Evolutionary conservation across 2,329 filamentous ascomycete genomes (phyloP), one percentile per base, ranked within the genome.

Genomic region (Colletotrichum costaricense): DNA sequence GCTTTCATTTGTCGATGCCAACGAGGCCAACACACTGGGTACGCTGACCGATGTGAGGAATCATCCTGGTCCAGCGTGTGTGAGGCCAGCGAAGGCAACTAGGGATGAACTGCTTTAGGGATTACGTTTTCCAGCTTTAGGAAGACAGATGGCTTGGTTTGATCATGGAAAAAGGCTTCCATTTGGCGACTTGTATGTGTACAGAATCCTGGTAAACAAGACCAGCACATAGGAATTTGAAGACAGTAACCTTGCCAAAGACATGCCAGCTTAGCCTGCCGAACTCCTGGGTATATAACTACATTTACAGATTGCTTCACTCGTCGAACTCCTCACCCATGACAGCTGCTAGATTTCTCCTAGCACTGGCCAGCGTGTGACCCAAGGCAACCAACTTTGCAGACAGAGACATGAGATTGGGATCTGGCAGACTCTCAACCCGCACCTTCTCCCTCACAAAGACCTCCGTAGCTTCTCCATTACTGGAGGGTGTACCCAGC

Each of bases 391-490:
- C 91, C 76, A 98, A 85, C 83, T 98, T 98, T 5, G 95, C 93
- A 81, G 94, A 93, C 42, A 97, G 87, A 46, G 94, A 93, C 81
- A 98, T 92, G 76, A 98, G 81, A 77, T 92, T 95, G 1, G 96
- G 96, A 81, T 98, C 95, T 68, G 95, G 94, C 46, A 73, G 38
- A 78, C 91, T 96, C 82, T 98, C 95, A 2, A 98, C 93, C 54
- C 93, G 89, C 5, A 98, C 90, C 84, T 98, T 98, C 81, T 98
- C 96, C 76, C 93, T 91, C 58, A 98, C 96, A 75, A 91, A 93
- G 3, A 98, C 95, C 74, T 97, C 91, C 3, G 83, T 81, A 38
- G 81, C 74, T 46, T 79, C 78, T 19, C 77, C 76, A 22, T 24
- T 68, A 26, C 68, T 74, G 8, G 71, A 73, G 2, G 71, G 71